A percentile compares a stretch with the other conserved stretches of the same genome.
Evolutionary conservation across 2,329 filamentous ascomycete species (phyloP).

Genomic region (Diaporthe ampelina): DNA sequence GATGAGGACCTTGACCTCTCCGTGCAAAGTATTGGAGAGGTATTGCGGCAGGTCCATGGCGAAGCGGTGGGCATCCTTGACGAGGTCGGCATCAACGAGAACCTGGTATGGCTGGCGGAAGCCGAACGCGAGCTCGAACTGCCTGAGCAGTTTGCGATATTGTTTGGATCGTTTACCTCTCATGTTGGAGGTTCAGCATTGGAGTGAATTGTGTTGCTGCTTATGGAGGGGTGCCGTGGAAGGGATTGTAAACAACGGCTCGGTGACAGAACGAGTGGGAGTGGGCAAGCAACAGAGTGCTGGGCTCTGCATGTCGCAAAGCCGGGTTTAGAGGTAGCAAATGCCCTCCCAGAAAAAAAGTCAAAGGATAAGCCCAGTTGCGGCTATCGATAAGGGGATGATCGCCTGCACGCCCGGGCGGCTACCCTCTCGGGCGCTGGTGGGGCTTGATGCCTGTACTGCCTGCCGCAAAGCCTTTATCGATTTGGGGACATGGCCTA

Average conservation of each 20-base stretch:
- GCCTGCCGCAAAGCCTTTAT: too few relatives aligned
- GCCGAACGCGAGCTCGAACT: constrained; percentile 87
- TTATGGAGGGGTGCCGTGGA: neutral
- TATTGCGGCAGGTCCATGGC: constrained; percentile 82
- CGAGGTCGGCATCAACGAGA: constrained; percentile 87
- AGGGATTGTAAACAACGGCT: neutral
- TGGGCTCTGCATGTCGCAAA: constrained; percentile 9
- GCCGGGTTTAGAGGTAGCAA: neutral
- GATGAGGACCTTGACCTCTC: constrained; percentile 84
- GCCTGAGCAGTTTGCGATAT: constrained; percentile 88
- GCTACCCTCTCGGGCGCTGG: too few relatives aligned
- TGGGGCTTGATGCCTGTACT: too few relatives aligned
- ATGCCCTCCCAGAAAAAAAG: too few relatives aligned
- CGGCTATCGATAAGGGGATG: too few relatives aligned
- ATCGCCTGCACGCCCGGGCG: too few relatives aligned
- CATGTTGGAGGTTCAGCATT: constrained; percentile 50
- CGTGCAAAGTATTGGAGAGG: constrained; percentile 63
- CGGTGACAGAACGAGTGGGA: neutral
- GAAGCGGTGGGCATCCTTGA: constrained; percentile 84
- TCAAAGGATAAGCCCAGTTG: too few relatives aligned
- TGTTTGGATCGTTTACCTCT: constrained; percentile 68
- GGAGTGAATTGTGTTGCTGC: constrained; percentile 28
- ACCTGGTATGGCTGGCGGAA: constrained; percentile 97
- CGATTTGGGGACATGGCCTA: neutral
- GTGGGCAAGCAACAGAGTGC: too few relatives aligned